A percentile compares a stretch with the other conserved stretches of the same genome.
Conservation (phyloP, 768 basidiomycete genomes). For the Leccinum subgranulosum region DNA sequence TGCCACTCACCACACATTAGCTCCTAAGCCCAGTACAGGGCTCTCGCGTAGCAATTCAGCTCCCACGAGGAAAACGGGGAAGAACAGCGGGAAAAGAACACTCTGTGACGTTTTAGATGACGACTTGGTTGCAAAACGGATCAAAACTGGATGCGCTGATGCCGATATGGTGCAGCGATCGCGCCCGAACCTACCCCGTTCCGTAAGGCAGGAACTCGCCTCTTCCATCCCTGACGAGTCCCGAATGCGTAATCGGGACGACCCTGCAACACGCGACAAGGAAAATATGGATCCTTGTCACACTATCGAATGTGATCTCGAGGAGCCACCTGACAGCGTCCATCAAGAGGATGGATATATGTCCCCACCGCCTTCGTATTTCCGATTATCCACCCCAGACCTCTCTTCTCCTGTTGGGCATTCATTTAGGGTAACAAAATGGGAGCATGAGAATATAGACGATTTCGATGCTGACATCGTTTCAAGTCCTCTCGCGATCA, state of each 20-base stretch:
- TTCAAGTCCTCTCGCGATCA: slow-evolving; percentile 30
- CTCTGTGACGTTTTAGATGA: slow-evolving; percentile 68
- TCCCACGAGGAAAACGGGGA: slow-evolving; percentile 40
- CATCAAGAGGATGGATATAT: slow-evolving; percentile 81
- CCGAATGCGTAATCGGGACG: slow-evolving; percentile 40
- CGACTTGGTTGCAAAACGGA: slow-evolving; percentile 53
- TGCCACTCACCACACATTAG: slow-evolving; percentile 27
- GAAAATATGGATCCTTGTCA: slow-evolving; percentile 38
- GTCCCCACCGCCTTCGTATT: slow-evolving; percentile 60
- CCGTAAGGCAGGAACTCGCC: slow-evolving; percentile 12
- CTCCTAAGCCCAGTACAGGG: slow-evolving; percentile 25
- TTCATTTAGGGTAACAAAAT: slow-evolving; percentile 18
- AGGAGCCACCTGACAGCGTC: slow-evolving; percentile 41
- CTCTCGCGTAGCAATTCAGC: slow-evolving; percentile 28
- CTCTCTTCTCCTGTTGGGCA: slow-evolving; percentile 60
- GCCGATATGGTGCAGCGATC: slow-evolving; percentile 31
- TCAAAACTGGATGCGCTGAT: slow-evolving; percentile 28
- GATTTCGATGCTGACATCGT: slow-evolving; percentile 52
- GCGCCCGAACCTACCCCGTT: slow-evolving; percentile 10
- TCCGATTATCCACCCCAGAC: slow-evolving; percentile 50
- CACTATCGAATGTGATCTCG: slow-evolving; percentile 40
- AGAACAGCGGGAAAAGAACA: slow-evolving; percentile 73
- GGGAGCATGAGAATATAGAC: slow-evolving; percentile 14
- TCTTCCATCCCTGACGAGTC: slow-evolving; percentile 7
- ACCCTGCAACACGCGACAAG: slow-evolving; percentile 34